Evolutionary conservation across 495 filamentous ascomycete genomes (phyloP).

Genomic region (Penicillium maclennaniae): DNA sequence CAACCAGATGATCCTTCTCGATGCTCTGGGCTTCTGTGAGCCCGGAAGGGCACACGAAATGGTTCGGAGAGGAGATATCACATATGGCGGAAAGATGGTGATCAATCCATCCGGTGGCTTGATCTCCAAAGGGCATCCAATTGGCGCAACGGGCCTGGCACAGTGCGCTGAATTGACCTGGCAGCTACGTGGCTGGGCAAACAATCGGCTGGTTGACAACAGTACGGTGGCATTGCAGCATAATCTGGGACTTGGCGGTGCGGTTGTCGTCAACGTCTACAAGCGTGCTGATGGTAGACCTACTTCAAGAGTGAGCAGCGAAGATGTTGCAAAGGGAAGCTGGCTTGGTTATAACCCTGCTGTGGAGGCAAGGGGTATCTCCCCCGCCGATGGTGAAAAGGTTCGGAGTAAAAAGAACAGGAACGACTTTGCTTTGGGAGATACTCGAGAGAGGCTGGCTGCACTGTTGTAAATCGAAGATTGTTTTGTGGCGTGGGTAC

Average conservation of each 20-base stretch:
- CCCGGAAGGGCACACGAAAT: slow-evolving; percentile 89
- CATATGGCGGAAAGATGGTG: slow-evolving; percentile 81
- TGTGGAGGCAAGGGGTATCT: slow-evolving; percentile 81
- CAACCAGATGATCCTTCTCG: slow-evolving; percentile 88
- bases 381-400: slow-evolving; percentile 63
- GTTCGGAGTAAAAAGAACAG: slow-evolving; percentile 76
- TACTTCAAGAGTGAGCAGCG: slow-evolving; percentile 51
- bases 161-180: slow-evolving; percentile 95
- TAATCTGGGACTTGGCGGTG: slow-evolving; percentile 89
- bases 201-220: slow-evolving; percentile 69
- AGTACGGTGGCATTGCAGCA: slow-evolving; percentile 80
- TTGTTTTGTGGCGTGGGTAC: too few species aligned
- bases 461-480: too few species aligned
- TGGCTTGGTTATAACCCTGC: slow-evolving; percentile 91
- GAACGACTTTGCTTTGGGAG: too few species aligned
- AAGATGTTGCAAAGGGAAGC: slow-evolving; percentile 56
- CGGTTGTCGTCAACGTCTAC: slow-evolving; percentile 87
- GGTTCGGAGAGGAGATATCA: slow-evolving; percentile 83
- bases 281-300: slow-evolving; percentile 74
- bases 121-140: slow-evolving; percentile 93
- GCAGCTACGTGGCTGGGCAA: slow-evolving; percentile 95
- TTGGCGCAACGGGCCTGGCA: slow-evolving; percentile 88
- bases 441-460: too few species aligned
- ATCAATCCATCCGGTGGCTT: slow-evolving; percentile 93
- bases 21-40: slow-evolving; percentile 75